Conservation (phyloP, 495 filamentous ascomycete species). For the Neurospora discreta region DNA sequence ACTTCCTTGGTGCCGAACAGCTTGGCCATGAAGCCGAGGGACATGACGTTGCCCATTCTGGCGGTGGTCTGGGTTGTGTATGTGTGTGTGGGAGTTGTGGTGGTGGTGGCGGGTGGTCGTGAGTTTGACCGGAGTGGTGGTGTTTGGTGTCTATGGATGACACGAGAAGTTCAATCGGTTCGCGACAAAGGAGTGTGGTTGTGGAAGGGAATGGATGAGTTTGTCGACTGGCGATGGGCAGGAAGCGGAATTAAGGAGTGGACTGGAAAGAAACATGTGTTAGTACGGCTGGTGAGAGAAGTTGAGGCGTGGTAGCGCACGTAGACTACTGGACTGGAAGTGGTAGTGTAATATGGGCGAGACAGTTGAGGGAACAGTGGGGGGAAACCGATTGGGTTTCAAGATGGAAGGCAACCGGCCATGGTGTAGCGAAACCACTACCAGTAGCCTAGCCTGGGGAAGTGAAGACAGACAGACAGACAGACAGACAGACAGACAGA, state of each 20-base stretch:
- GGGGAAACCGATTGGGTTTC: not conserved
- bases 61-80: not conserved
- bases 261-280: not conserved
- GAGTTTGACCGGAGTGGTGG: not conserved
- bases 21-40: constrained; percentile 53
- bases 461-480: not conserved
- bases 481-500: no score
- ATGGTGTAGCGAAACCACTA: not conserved
- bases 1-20: constrained; percentile 99
- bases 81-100: not conserved
- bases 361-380: not conserved
- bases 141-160: not conserved
- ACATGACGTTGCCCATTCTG: constrained; percentile 18
- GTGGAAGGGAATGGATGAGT: not conserved
- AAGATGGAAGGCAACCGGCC: not conserved
- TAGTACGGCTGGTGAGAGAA: not conserved
- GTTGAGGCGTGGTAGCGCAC: not conserved
- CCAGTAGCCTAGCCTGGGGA: not conserved
- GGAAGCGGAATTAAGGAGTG: not conserved
- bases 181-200: not conserved
- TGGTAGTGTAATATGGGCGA: not conserved
- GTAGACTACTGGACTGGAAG: not conserved
- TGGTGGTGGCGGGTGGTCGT: not conserved
- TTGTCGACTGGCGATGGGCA: not conserved
- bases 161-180: not conserved